Conservation (phyloP, 1,284 basidiomycete genomes). For the Fomitopsis palustris region DNA sequence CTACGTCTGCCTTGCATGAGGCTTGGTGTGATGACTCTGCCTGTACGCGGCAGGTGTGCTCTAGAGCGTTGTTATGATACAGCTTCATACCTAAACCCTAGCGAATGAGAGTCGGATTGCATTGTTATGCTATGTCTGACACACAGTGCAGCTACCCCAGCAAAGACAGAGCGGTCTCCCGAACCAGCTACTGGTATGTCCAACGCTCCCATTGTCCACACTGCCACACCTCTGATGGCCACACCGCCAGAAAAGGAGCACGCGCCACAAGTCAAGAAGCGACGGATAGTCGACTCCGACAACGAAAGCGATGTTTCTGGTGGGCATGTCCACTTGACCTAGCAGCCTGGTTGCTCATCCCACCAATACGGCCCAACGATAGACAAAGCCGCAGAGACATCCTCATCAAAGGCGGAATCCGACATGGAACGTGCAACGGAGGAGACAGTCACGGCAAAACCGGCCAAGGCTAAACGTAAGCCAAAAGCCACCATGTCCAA, state of each 20-base stretch:
- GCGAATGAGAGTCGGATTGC: too few species aligned
- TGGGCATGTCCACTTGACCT: constrained; percentile 4
- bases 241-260: constrained; percentile 3
- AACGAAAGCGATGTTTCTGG: constrained; percentile 31
- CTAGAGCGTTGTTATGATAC: too few species aligned
- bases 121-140: neutral
- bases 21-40: too few species aligned
- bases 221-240: neutral
- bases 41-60: too few species aligned
- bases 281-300: constrained; percentile 51
- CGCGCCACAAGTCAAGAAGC: constrained; percentile 21
- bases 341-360: too few species aligned
- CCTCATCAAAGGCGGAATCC: constrained; percentile 7
- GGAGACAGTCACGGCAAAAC: neutral
- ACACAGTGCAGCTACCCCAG: neutral
- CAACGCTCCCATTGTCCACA: neutral
- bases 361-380: neutral
- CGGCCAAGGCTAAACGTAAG: constrained; percentile 3
- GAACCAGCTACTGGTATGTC: neutral
- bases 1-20: too few species aligned
- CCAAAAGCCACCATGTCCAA: neutral
- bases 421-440: neutral
- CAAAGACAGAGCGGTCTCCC: constrained; percentile 16
- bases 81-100: too few species aligned
- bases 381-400: neutral